phyloP scores from a whole-genome alignment of 2,329 filamentous ascomycete genomes.

The Cercospora brassicicola region DNA sequence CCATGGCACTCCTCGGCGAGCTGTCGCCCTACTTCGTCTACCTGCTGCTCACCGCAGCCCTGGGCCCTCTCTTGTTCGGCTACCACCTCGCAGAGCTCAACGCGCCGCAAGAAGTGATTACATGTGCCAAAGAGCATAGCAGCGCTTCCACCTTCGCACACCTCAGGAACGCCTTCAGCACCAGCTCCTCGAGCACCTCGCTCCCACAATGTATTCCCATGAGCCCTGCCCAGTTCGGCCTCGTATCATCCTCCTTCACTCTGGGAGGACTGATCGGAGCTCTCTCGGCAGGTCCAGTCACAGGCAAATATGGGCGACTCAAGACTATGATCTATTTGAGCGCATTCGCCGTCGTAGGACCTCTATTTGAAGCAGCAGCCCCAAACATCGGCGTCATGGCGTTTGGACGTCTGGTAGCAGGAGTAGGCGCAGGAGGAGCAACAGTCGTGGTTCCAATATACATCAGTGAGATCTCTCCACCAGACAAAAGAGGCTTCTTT shows the following conservation, averaged over 20 bases:
- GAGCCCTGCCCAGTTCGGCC: constrained; percentile 75
- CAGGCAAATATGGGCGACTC: constrained; percentile 73
- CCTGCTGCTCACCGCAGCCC: constrained; percentile 71
- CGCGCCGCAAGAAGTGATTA: constrained; percentile 89
- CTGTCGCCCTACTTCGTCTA: constrained; percentile 76
- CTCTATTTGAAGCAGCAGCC: constrained; percentile 71
- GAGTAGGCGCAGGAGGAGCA: constrained; percentile 80
- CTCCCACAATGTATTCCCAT: constrained; percentile 84
- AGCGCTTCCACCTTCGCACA: constrained; percentile 42
- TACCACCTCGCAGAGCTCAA: constrained; percentile 95
- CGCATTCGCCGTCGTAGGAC: constrained; percentile 72
- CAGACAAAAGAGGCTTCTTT: constrained; percentile 63
- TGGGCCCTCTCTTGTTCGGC: constrained; percentile 91
- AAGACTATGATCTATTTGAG: constrained; percentile 75
- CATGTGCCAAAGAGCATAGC: constrained; percentile 64
- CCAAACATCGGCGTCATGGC: constrained; percentile 66
- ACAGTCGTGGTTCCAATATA: constrained; percentile 94
- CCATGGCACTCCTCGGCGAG: constrained; percentile 40
- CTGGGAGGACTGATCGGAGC: constrained; percentile 84
- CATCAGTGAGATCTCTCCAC: constrained; percentile 86
- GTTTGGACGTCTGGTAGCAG: constrained; percentile 74
- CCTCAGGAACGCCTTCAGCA: constrained; percentile 58
- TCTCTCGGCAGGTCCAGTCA: constrained; percentile 73
- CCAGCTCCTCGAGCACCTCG: constrained; percentile 6
- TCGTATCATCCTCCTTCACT: constrained; percentile 87